Conservation (phyloP, 768 basidiomycete species). For the Kwoniella shandongensis region DNA sequence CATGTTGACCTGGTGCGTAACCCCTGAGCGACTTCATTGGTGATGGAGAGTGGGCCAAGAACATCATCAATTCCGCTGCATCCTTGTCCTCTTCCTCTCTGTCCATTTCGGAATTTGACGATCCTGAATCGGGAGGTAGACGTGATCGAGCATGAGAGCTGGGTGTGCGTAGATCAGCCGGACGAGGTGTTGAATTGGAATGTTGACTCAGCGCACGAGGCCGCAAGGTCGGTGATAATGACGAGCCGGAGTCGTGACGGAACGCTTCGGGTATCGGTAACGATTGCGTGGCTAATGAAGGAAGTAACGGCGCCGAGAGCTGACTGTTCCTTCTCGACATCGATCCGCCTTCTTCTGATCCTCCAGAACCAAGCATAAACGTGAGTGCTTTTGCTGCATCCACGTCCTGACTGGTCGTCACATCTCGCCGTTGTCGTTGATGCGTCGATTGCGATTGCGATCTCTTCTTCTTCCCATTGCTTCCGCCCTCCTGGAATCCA, state of each 20-base stretch:
- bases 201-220: slow-evolving; percentile 4
- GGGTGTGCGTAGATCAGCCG: slow-evolving; percentile 16
- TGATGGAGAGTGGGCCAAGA: slow-evolving; percentile 50
- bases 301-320: slow-evolving; percentile 5
- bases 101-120: background rate
- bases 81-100: slow-evolving; percentile 44
- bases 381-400: slow-evolving; percentile 49
- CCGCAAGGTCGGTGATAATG: slow-evolving; percentile 10
- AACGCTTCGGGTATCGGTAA: slow-evolving; percentile 27
- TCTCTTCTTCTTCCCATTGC: slow-evolving; percentile 33
- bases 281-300: slow-evolving; percentile 12
- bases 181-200: slow-evolving; percentile 5
- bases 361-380: slow-evolving; percentile 38
- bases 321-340: background rate
- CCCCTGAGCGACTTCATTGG: slow-evolving; percentile 20
- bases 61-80: slow-evolving; percentile 53
- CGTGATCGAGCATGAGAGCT: slow-evolving; percentile 15
- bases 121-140: slow-evolving; percentile 8
- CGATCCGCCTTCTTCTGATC: slow-evolving; percentile 2
- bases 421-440: slow-evolving; percentile 4
- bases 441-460: slow-evolving; percentile 39
- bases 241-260: slow-evolving; percentile 3
- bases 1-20: background rate
- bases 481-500: slow-evolving; percentile 5
- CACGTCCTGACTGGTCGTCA: slow-evolving; percentile 42